Evolutionary conservation across 495 filamentous ascomycete species (phyloP).

Genomic region (Daldinia bambusicola): DNA sequence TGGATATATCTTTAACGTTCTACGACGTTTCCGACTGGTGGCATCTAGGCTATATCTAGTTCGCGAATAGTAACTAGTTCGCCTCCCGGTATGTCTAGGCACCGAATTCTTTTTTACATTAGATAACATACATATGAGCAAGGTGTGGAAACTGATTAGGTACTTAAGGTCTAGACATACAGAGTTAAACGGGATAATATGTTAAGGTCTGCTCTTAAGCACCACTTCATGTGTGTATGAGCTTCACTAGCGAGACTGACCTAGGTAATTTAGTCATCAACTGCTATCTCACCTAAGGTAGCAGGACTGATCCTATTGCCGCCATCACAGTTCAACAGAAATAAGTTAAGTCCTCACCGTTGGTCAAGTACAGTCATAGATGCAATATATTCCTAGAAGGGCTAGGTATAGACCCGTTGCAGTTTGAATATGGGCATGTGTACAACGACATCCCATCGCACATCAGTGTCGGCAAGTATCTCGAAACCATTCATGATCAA

Average conservation of each 20-base stretch:
- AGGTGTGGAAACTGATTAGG: no score
- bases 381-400: no score
- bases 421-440: neutral
- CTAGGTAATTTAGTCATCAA: neutral
- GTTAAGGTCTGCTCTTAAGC: neutral
- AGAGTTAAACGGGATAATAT: neutral
- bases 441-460: neutral
- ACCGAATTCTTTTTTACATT: no score
- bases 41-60: no score
- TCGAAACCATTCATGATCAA: neutral
- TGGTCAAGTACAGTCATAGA: no score
- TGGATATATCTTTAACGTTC: no score
- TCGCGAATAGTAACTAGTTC: no score
- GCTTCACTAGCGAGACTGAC: no score
- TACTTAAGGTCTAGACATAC: neutral
- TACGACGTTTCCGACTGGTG: no score
- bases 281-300: neutral
- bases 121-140: no score
- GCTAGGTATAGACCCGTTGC: no score
- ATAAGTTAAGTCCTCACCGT: neutral
- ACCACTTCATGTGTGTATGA: neutral
- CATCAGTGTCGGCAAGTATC: neutral
- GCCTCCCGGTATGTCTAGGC: no score
- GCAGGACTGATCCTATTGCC: neutral
- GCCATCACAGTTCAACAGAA: neutral